Base-by-base conservation (phyloP, 371 early-diverging fungal species). In the Gilbertella persicaria region DNA sequence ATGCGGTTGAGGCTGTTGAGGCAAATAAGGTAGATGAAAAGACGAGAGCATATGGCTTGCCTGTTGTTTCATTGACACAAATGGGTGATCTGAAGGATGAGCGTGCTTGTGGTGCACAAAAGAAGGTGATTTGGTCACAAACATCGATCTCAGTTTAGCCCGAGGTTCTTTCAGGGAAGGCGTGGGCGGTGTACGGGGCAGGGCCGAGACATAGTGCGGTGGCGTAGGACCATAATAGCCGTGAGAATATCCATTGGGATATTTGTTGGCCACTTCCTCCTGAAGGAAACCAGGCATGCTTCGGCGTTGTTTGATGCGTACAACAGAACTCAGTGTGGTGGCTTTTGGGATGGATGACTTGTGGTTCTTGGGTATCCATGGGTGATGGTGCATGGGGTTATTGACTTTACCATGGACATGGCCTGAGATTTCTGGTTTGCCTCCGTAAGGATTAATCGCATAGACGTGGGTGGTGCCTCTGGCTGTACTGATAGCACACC, bases 391-490 rank as follows among this genome's bases (percentile, higher is more conserved):
- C 2, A 50, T 14, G 3, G 63, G 66, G 30, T 79, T 79, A 36
- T 66, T 75, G 5, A 73, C 70, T 47, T 65, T 66, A 4, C 73
- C 71, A 37, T 55, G 61, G 7, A 79, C 70, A 65, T 88, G 89
- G 2, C 85, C 83, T 0, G 67, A 67, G n/a, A 84, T 82, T 45
- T 85, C 83, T 9, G 86, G 78, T 21, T 76, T 75, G 0, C 87
- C 87, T 41, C 87, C 88, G 50, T 83, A 83, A 8, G 88, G 86
- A 52, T 88, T 88, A 44, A 88, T 82, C 1, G 83, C 82, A 55
- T 83, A 88, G 33, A 88, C 63, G 62, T 88, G 93, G 0, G 90
- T 88, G 0, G 93, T 93, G 5, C 93, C 93, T 45, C 87, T 71
- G 1, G 85, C 83, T 2, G 91, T 91, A 26, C 82, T 87, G 16